Base-by-base conservation (phyloP, 2,329 filamentous ascomycete species). In the Hansfordia pulvinata region DNA sequence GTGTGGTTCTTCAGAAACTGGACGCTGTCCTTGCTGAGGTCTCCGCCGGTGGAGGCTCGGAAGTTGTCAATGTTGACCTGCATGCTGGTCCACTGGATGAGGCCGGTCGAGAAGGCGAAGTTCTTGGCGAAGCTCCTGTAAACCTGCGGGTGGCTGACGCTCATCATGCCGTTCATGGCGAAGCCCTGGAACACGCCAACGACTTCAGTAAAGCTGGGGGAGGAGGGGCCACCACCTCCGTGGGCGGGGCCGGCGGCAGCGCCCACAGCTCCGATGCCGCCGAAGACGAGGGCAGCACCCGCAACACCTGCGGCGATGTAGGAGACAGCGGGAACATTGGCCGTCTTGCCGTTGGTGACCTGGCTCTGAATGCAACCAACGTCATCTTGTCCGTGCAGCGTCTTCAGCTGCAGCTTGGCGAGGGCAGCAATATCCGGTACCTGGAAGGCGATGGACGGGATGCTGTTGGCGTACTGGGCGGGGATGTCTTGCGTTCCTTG, bases 81-180 rank as follows among this genome's bases (percentile, higher is more conserved):
- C 61, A 96, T 71, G 23, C 62, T 56, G n/a, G 64, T 68, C 84
- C 84, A 94, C 6, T 80, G 71, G 30, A 96, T 64, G 30, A 96
- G 56, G 26, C 85, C 85, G 16, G 77, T 79, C 36, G 83, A 88
- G 61, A 94, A 96, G 24, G 65, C 86, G 50, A 98, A 96, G 57
- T 96, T 96, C 57, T 82, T 82, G 35, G 79, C 62, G 54, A 93
- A 98, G 49, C 76, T 88, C 39, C 76, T 73, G 58, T 96, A 96
- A 19, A 96, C 74, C 19, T 72, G 62, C 4, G 90, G 90, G 39
- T 93, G 85, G 41, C 76, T 71, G 41, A 92, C 86, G 32, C 82
- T 92, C 49, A 93, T 65, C 90, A 96, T 96, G 37, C 90, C 86
- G 52, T 90, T 94, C 61, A 90, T 79, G 16, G 90, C 85, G 64